Evolutionary conservation across 768 basidiomycete species (phyloP).

Genomic region (Galerina marginata): DNA sequence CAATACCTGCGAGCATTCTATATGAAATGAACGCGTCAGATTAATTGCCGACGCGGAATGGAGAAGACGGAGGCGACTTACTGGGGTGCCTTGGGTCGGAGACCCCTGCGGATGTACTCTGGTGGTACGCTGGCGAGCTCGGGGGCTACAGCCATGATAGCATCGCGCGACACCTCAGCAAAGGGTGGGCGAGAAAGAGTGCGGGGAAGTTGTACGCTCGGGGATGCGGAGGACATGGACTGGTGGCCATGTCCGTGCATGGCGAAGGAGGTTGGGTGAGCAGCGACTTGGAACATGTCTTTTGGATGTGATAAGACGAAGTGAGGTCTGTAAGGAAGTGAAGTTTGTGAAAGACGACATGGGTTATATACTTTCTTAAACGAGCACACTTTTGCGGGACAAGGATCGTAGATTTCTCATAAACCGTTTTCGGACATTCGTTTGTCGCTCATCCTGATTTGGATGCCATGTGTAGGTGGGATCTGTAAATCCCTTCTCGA

Average conservation of each 20-base stretch:
- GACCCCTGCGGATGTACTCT: constrained; percentile 70
- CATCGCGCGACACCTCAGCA: constrained; percentile 59
- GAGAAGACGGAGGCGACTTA: constrained; percentile 32
- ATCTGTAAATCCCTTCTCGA: constrained; percentile 21
- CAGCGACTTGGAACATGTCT: constrained; percentile 54
- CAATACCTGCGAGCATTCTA: constrained; percentile 62
- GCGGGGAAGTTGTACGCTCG: constrained; percentile 71
- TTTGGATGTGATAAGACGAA: constrained; percentile 12
- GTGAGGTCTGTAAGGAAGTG: constrained; percentile 25
- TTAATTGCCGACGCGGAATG: constrained; percentile 14
- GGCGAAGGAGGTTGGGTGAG: constrained; percentile 47
- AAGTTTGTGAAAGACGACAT: constrained; percentile 40
- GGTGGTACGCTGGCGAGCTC: constrained; percentile 67
- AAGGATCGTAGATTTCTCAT: constrained; percentile 37
- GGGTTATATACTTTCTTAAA: constrained; percentile 33
- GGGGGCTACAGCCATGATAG: constrained; percentile 69
- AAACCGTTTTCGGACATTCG: constrained; percentile 41
- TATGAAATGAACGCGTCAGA: constrained; percentile 22
- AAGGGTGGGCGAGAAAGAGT: constrained; percentile 68
- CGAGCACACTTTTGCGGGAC: constrained; percentile 25
- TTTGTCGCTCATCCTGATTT: constrained; percentile 41
- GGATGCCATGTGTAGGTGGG: constrained; percentile 24
- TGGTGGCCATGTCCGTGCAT: constrained; percentile 42
- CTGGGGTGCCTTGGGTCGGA: constrained; percentile 52
- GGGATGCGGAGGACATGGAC: constrained; percentile 26